Evolutionary conservation across 768 basidiomycete species (phyloP), one percentile per base, ranked within the genome.

Genomic region (Boletus reticulatus): DNA sequence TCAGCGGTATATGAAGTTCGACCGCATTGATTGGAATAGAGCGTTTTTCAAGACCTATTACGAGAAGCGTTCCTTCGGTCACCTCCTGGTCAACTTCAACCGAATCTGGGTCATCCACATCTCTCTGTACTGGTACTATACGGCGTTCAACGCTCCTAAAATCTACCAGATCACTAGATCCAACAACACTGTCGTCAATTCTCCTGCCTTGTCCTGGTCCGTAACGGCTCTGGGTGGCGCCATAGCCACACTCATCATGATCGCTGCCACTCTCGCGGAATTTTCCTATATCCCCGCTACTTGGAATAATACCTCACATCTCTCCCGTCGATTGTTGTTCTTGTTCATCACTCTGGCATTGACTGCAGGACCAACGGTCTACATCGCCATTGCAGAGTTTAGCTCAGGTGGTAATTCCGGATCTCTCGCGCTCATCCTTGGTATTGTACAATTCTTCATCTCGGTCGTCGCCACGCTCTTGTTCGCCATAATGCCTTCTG

Each of bases 21-120:
- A 96, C 71, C 85, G 92, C 48, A 87, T 99, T 63, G 96, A 98
- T 59, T 99, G 97, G 97, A 88, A 89, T 66, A 81, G 87, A 27
- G 95, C 87, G 4, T 98, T 98, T 75, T 97, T 94, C 90, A 98
- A 99, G 78, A 98, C 96, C 0, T 99, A 98, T 74, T 94, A 88
- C 60, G 97, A 99, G 73, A 94, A 94, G 67, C 93, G 97, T 31
- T 95, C 95, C 0, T 93, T 96, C 72, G 90, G 94, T 39, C 97
- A 99, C 72, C 81, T 98, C 2, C 82, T 98, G 55, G 95, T 99
- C 82, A 98, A 99, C 80, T 99, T 99, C 79, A 98, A 98, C 77
- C 92, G 96, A 45, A 92, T 99, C 63, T 99, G 97, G 95, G 94
- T 98, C 72, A 89, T 96, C 59, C 97, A 98, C 75, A 78, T 99